A percentile compares a stretch with the other conserved stretches of the same genome.
Conservation (phyloP, 2,329 filamentous ascomycete genomes). For the Orbilia oligospora region DNA sequence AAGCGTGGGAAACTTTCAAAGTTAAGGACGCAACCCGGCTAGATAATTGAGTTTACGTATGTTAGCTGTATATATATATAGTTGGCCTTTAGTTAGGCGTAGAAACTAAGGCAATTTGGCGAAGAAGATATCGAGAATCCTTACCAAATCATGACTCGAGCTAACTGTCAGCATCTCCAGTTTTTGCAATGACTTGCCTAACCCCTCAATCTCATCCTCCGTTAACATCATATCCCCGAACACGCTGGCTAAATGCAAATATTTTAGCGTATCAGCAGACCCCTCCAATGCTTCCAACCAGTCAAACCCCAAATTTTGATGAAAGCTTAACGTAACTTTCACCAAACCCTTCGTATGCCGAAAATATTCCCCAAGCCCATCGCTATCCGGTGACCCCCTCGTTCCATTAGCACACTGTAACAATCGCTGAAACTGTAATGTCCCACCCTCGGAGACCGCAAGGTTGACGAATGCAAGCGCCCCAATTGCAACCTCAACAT, state of each 20-base stretch:
- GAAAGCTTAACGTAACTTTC: slow-evolving; percentile 15
- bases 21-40: slow-evolving; percentile 25
- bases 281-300: slow-evolving; percentile 31
- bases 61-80: no score
- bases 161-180: slow-evolving; percentile 29
- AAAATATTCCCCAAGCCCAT: slow-evolving; percentile 16
- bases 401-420: not conserved
- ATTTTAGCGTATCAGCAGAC: slow-evolving; percentile 10
- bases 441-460: not conserved
- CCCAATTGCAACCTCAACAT: slow-evolving; percentile 10
- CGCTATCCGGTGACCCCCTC: not conserved
- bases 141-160: slow-evolving; percentile 10
- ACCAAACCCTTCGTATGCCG: not conserved
- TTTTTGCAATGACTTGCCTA: slow-evolving; percentile 13
- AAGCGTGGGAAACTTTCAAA: slow-evolving; percentile 17
- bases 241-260: slow-evolving; percentile 10
- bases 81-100: no score
- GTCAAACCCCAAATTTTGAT: not conserved
- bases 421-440: not conserved
- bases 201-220: slow-evolving; percentile 8
- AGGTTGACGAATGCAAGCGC: not conserved
- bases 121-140: not conserved
- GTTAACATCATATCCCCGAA: not conserved
- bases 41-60: not conserved
- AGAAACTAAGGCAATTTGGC: no score